phyloP scores from a whole-genome alignment of 2,329 filamentous ascomycete species.

The Ceratocystis eucalypticola region DNA sequence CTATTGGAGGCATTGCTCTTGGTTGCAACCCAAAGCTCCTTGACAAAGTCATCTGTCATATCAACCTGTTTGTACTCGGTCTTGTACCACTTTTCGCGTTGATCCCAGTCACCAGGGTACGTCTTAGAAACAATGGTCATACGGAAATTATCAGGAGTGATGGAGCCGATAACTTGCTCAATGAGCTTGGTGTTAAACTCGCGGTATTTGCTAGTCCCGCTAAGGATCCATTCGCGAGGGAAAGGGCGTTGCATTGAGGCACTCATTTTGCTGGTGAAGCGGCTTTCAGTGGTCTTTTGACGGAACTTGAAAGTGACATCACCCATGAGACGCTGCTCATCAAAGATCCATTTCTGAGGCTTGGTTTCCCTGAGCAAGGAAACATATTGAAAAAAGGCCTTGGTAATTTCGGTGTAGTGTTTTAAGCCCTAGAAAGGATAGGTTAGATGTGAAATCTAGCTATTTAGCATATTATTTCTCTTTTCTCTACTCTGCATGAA shows the following conservation, averaged over 20 bases:
- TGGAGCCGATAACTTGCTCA: conserved; percentile 53
- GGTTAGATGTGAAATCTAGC: conserved; percentile 14
- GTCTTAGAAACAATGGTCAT: conserved; percentile 72
- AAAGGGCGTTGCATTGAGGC: conserved; percentile 84
- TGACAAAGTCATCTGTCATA: conserved; percentile 62
- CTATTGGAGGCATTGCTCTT: conserved; percentile 44
- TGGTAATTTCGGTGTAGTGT: conserved; percentile 68
- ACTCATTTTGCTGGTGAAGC: conserved; percentile 75
- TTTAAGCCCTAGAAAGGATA: conserved; percentile 45
- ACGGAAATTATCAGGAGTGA: conserved; percentile 81
- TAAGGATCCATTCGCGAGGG: conserved; percentile 76
- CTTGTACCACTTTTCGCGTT: conserved; percentile 94
- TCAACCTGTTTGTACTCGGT: conserved; percentile 81
- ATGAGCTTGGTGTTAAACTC: conserved; percentile 73
- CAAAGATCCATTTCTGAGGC: conserved; percentile 84
- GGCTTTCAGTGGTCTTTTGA: conserved; percentile 79
- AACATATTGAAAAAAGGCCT: conserved; percentile 82
- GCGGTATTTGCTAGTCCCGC: conserved; percentile 60
- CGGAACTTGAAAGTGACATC: conserved; percentile 93
- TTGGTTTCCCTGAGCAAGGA: conserved; percentile 66
- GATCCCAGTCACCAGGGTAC: conserved; percentile 69
- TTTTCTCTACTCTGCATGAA: neutral
- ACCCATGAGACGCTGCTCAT: conserved; percentile 78
- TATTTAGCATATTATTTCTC: no score
- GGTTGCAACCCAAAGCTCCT: conserved; percentile 53